Evolutionary conservation across 2,329 filamentous ascomycete genomes (phyloP).

Genomic region (Dothideomycetes sp.): DNA sequence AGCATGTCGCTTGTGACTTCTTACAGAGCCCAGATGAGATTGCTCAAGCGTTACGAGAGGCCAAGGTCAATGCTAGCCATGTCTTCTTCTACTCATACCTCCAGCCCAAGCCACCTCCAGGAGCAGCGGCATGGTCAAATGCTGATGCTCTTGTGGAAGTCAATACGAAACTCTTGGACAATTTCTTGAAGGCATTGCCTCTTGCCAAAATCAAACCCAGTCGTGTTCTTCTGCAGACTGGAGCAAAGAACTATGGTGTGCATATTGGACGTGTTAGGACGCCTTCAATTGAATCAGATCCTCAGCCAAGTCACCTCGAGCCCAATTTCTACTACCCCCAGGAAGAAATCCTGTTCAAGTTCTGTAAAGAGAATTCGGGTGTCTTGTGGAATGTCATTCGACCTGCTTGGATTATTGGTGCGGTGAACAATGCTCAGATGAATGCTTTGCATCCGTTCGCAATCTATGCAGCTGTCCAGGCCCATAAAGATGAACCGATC

Average conservation of each 20-base stretch:
- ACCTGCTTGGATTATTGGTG: conserved; percentile 42
- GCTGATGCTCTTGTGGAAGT: conserved; percentile 42
- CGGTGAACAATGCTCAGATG: conserved; percentile 42
- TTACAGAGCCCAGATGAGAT: conserved; percentile 25
- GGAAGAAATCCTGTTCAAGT: conserved; percentile 41
- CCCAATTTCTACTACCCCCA: conserved; percentile 49
- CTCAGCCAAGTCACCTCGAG: conserved; percentile 32
- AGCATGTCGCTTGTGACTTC: conserved; percentile 30
- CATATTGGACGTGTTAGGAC: conserved; percentile 38
- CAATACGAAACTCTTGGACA: conserved; percentile 40
- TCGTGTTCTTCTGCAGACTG: conserved; percentile 43
- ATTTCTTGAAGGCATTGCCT: conserved; percentile 40
- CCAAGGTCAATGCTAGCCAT: conserved; percentile 30
- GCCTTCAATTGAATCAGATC: conserved; percentile 40
- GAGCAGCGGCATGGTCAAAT: conserved; percentile 18
- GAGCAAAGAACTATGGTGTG: conserved; percentile 44
- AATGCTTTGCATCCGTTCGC: conserved; percentile 41
- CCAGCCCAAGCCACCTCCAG: conserved; percentile 34
- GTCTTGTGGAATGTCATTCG: conserved; percentile 40
- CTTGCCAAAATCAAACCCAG: conserved; percentile 35
- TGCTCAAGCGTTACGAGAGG: conserved; percentile 22
- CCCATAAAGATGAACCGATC: conserved; percentile 33
- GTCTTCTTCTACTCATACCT: conserved; percentile 48
- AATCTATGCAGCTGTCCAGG: conserved; percentile 42
- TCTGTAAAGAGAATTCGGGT: conserved; percentile 29